phyloP scores from a whole-genome alignment of 345 rosid genomes.

The Citrus glauca region DNA sequence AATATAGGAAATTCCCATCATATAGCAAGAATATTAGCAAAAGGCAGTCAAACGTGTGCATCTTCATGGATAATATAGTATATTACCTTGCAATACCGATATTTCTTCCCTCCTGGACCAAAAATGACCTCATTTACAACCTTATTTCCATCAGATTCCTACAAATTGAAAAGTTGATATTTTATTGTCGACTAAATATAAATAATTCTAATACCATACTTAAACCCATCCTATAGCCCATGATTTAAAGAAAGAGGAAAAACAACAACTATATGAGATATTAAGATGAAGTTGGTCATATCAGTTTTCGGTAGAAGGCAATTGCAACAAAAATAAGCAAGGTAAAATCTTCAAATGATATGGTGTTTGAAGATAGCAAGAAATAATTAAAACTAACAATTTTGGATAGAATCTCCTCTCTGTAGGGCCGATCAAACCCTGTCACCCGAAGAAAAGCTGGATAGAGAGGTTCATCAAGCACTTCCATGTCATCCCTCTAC shows the following conservation, averaged over 20 bases:
- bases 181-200: neutral
- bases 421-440: conserved; percentile 60
- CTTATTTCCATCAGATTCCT: conserved; percentile 71
- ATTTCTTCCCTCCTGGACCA: conserved; percentile 67
- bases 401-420: conserved; percentile 54
- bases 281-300: neutral
- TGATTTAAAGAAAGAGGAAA: neutral
- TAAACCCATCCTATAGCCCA: neutral
- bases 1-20: neutral
- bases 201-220: neutral
- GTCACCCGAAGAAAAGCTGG: conserved; percentile 51
- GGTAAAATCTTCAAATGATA: neutral
- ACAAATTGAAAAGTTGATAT: neutral
- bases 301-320: neutral
- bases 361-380: neutral
- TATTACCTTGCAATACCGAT: conserved; percentile 80
- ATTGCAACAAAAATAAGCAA: neutral
- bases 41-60: neutral
- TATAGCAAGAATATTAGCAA: neutral
- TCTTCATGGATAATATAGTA: neutral
- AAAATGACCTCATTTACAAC: conserved; percentile 64
- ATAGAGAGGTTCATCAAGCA: conserved; percentile 75
- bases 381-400: conserved; percentile 35
- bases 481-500: conserved; percentile 79
- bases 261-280: too few species aligned